Evolutionary conservation across 148 eudicot genomes (phyloP).

Genomic region (Chenopodium formosanum): DNA sequence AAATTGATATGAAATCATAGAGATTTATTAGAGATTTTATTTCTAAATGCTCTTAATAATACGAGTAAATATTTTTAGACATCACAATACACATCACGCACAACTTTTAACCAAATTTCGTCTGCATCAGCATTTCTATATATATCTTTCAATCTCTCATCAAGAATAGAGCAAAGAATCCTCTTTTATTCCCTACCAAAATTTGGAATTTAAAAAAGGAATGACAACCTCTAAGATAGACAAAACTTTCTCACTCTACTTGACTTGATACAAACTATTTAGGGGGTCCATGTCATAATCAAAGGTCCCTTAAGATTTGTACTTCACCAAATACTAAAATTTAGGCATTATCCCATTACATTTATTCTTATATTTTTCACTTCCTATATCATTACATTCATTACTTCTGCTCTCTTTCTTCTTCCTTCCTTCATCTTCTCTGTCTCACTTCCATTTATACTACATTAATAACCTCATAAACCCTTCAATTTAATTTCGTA

Average conservation of each 20-base stretch:
- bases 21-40: too few species aligned
- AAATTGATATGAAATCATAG: too few species aligned
- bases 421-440: neutral
- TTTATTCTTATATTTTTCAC: neutral
- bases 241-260: neutral
- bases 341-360: neutral
- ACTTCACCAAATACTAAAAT: conserved; percentile 12
- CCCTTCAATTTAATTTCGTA: neutral
- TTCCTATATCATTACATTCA: neutral
- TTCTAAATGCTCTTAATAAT: too few species aligned
- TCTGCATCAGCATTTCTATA: too few species aligned
- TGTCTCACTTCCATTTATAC: neutral
- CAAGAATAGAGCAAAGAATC: too few species aligned
- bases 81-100: too few species aligned
- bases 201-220: neutral
- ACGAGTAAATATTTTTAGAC: too few species aligned
- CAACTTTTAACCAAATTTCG: too few species aligned
- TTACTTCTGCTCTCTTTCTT: neutral
- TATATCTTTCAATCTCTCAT: too few species aligned
- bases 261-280: conserved; percentile 9
- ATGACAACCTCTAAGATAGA: neutral
- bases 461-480: neutral
- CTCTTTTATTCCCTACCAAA: too few species aligned
- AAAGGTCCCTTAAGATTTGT: neutral
- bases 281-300: conserved; percentile 13